Evolutionary conservation across 345 rosid species (phyloP).

Genomic region (Sapria himalayana): DNA sequence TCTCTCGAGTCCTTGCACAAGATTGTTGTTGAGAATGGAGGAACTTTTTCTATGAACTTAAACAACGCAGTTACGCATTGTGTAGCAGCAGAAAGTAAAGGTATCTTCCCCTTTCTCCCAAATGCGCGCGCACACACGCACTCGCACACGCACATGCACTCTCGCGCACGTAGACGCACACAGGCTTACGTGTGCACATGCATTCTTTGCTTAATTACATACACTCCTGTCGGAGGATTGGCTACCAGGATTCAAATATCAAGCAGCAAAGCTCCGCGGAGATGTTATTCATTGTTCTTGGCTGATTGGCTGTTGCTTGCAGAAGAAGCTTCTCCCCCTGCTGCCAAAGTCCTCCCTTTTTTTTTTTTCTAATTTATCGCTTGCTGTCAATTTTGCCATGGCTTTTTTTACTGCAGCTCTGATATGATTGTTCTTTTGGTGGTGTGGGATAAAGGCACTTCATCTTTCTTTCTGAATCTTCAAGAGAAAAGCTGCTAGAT

Average conservation of each 20-base stretch:
- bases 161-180: not conserved
- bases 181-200: not conserved
- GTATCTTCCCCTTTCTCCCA: slow-evolving; percentile 25
- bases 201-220: too few species aligned
- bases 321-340: slow-evolving; percentile 51
- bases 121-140: slow-evolving; percentile 2
- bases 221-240: too few species aligned
- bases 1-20: slow-evolving; percentile 60
- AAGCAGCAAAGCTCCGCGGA: slow-evolving; percentile 61
- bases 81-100: slow-evolving; percentile 80
- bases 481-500: slow-evolving; percentile 53
- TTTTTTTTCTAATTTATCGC: slow-evolving; percentile 4
- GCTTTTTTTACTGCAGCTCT: not conserved
- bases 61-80: slow-evolving; percentile 77
- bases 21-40: slow-evolving; percentile 86
- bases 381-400: not conserved
- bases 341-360: slow-evolving; percentile 50
- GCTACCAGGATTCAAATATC: slow-evolving; percentile 63
- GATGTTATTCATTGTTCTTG: slow-evolving; percentile 82
- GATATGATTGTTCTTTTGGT: slow-evolving; percentile 3
- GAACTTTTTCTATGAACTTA: slow-evolving; percentile 80
- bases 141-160: not conserved
- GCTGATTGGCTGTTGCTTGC: slow-evolving; percentile 67
- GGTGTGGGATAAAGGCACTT: slow-evolving; percentile 33
- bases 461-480: slow-evolving; percentile 51